These are phyloP conservation scores for Neotropicomus parvogracilis DNA, from an alignment of 1,284 basidiomycete genomes.

Conservation along the genomic window DNA sequence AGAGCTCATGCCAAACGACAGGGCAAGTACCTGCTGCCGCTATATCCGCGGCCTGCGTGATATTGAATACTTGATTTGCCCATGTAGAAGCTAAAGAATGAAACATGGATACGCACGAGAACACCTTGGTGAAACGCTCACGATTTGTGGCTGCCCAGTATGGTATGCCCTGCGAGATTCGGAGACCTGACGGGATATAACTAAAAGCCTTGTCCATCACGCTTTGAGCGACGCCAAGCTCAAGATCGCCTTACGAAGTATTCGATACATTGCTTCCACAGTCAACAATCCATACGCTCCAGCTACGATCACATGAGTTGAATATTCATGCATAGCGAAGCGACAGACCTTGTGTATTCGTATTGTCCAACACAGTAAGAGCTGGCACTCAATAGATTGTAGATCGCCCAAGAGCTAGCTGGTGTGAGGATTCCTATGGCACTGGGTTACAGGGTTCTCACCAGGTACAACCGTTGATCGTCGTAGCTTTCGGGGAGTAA, in stretches of 20 bases:
- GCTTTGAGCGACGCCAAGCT: neutral
- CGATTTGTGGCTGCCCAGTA: conserved; percentile 26
- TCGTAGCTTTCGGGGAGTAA: conserved; percentile 18
- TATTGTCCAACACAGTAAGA: conserved; percentile 15
- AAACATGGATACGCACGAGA: neutral
- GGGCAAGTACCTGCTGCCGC: conserved; percentile 14
- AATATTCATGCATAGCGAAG: neutral
- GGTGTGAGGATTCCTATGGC: neutral
- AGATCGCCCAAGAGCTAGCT: conserved; percentile 28
- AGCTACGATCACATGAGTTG: conserved; percentile 16
- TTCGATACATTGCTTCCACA: conserved; percentile 17
- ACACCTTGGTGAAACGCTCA: conserved; percentile 6
- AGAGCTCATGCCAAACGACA: neutral
- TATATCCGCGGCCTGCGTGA: conserved; percentile 8
- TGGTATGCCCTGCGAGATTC: conserved; percentile 18
- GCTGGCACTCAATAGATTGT: conserved; percentile 31
- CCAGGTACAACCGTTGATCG: conserved; percentile 25
- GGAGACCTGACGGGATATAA: conserved; percentile 22
- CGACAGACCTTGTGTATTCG: conserved; percentile 17
- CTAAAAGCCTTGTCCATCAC: conserved; percentile 8
- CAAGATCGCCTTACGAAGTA: conserved; percentile 19
- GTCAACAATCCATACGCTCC: conserved; percentile 17
- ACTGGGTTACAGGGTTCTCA: conserved; percentile 1
- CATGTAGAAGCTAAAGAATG: conserved; percentile 19
- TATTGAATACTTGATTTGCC: conserved; percentile 13